Conservation (phyloP, 345 rosid species). For the Sonneratia caseolaris region DNA sequence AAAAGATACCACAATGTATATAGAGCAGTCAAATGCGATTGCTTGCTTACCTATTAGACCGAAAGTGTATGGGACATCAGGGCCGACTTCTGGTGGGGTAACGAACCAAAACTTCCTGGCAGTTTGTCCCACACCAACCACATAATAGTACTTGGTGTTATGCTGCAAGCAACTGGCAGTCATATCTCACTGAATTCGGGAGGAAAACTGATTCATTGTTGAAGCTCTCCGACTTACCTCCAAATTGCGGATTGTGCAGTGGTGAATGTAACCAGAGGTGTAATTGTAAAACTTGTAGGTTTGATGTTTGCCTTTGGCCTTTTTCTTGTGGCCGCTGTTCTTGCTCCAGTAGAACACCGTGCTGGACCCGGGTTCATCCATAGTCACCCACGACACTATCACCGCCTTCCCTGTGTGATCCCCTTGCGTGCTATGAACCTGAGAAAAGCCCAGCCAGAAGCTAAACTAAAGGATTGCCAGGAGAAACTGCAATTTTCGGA, state of each 20-base stretch:
- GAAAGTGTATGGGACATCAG: conserved; percentile 57
- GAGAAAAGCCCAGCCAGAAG: neutral
- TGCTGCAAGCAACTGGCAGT: conserved; percentile 16
- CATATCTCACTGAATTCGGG: neutral
- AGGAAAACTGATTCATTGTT: no score
- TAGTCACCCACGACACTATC: conserved; percentile 30
- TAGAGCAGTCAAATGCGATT: no score
- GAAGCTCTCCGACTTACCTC: neutral
- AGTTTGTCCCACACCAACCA: conserved; percentile 36
- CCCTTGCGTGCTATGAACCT: conserved; percentile 35
- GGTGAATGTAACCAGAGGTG: conserved; percentile 7
- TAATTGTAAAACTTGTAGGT: neutral
- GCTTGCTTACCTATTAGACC: conserved; percentile 43
- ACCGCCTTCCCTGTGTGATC: conserved; percentile 32
- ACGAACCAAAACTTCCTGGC: conserved; percentile 32
- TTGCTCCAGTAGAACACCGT: conserved; percentile 20
- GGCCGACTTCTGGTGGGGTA: conserved; percentile 55
- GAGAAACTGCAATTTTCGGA: neutral
- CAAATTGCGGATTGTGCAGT: conserved; percentile 2
- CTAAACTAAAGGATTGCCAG: no score
- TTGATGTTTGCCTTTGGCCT: conserved; percentile 8
- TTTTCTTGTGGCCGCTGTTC: neutral
- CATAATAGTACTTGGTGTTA: conserved; percentile 42
- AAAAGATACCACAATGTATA: no score
- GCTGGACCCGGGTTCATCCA: conserved; percentile 16